A percentile compares a stretch with the other conserved stretches of the same genome.
Evolutionary conservation across 371 early-diverging fungal species (phyloP).

Genomic region (Mortierella polycephala): DNA sequence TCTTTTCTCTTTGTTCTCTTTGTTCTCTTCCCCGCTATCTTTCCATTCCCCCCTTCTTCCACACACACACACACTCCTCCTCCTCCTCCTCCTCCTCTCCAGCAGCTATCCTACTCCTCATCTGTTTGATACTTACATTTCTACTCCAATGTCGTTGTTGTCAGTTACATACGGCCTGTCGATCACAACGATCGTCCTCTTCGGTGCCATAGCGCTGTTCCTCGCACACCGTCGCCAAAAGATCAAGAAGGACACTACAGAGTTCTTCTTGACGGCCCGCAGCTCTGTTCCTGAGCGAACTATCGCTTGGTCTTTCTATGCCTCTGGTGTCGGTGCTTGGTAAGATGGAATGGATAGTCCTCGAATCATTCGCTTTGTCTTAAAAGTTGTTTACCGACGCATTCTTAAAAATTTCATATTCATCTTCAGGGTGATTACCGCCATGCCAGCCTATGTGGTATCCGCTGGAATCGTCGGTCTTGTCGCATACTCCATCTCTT

Average conservation of each 20-base stretch:
- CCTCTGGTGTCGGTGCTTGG: conserved; percentile 47
- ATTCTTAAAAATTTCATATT: too few relatives aligned
- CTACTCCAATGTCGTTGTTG: conserved; percentile 32
- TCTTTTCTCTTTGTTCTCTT: too few relatives aligned
- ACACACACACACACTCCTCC: not conserved
- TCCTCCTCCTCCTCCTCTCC: not conserved
- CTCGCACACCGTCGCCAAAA: conserved; percentile 40
- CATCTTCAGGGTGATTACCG: conserved; percentile 36
- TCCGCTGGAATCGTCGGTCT: conserved; percentile 65
- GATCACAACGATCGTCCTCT: conserved; percentile 44
- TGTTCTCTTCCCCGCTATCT: too few relatives aligned
- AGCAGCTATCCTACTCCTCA: not conserved
- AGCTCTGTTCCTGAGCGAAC: conserved; percentile 34
- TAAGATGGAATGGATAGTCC: not conserved
- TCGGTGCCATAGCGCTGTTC: conserved; percentile 44
- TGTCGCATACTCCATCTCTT: conserved; percentile 61
- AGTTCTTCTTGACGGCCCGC: conserved; percentile 63
- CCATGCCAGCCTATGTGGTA: conserved; percentile 56
- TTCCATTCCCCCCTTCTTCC: not conserved
- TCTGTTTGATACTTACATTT: not conserved
- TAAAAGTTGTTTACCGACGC: too few relatives aligned
- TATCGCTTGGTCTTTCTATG: conserved; percentile 53
- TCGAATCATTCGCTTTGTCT: too few relatives aligned
- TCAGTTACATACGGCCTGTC: conserved; percentile 50
- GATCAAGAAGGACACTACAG: conserved; percentile 47